Conservation (phyloP, 768 basidiomycete species). For the Kwoniella heveanensis region DNA sequence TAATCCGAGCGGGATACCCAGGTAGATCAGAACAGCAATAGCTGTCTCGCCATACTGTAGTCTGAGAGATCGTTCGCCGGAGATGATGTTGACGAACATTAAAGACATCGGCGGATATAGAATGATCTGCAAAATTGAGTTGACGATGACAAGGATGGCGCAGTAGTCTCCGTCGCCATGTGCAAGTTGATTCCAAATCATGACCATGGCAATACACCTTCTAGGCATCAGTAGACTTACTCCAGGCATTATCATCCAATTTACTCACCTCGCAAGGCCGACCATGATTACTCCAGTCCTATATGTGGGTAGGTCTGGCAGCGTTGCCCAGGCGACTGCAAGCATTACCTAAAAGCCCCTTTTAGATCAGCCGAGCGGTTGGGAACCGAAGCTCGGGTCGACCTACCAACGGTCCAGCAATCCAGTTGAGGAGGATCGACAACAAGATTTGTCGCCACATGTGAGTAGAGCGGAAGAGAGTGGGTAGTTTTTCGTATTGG, state of each 20-base stretch:
- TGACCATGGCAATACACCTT: conserved; percentile 58
- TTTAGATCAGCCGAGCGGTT: no score
- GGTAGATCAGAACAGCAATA: conserved; percentile 60
- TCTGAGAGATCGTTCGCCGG: conserved; percentile 66
- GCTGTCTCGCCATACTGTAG: conserved; percentile 62
- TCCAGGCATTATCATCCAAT: background rate
- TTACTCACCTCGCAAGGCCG: conserved; percentile 70
- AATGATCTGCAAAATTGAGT: conserved; percentile 75
- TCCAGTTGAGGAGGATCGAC: conserved; percentile 75
- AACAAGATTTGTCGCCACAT: conserved; percentile 72
- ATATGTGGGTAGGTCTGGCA: conserved; percentile 70
- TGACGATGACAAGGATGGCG: conserved; percentile 77
- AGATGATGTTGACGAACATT: conserved; percentile 72
- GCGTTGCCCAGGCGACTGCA: conserved; percentile 79
- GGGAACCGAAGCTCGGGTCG: background rate
- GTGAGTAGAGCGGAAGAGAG: conserved; percentile 61
- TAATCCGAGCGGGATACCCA: conserved; percentile 76
- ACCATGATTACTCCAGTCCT: conserved; percentile 81
- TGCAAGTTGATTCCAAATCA: conserved; percentile 79
- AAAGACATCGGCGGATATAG: conserved; percentile 74
- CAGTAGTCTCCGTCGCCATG: conserved; percentile 71
- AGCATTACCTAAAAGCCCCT: conserved; percentile 66
- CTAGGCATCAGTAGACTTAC: conserved; percentile 5
- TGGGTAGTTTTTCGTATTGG: conserved; percentile 71
- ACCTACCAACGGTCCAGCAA: conserved; percentile 67